Evolutionary conservation across 345 rosid species (phyloP).

Genomic region (Kandelia obovata): DNA sequence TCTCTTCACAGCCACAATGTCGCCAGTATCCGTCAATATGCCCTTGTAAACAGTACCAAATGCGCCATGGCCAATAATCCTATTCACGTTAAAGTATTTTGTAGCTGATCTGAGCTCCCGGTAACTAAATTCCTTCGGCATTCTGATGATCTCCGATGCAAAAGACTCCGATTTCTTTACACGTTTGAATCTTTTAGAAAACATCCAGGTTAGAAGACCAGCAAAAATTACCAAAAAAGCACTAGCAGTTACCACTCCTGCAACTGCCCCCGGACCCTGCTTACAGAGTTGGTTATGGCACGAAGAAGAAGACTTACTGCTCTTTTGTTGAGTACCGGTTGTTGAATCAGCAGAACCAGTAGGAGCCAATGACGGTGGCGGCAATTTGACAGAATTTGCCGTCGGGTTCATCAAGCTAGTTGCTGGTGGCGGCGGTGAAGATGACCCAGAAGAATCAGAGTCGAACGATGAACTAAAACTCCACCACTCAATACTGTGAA

Average conservation of each 20-base stretch:
- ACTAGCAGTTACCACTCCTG: constrained; percentile 90
- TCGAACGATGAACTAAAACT: constrained; percentile 75
- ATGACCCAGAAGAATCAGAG: constrained; percentile 31
- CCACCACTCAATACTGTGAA: constrained; percentile 95
- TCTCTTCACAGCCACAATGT: constrained; percentile 78
- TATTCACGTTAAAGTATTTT: constrained; percentile 54
- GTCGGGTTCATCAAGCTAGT: constrained; percentile 60
- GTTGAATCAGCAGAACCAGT: constrained; percentile 20
- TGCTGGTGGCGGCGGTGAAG: constrained; percentile 64
- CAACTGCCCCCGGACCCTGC: constrained; percentile 87
- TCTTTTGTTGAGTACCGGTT: constrained; percentile 34
- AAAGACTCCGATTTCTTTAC: constrained; percentile 56
- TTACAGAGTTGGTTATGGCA: constrained; percentile 85
- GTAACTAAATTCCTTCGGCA: constrained; percentile 86
- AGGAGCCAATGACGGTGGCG: constrained; percentile 65
- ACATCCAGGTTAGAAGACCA: constrained; percentile 66
- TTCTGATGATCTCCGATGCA: constrained; percentile 71
- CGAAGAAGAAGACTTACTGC: constrained; percentile 41
- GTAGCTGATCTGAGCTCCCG: constrained; percentile 86
- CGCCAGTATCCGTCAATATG: constrained; percentile 58
- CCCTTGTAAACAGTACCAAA: constrained; percentile 95
- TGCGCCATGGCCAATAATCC: constrained; percentile 88
- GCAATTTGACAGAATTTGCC: constrained; percentile 56
- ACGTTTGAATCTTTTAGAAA: constrained; percentile 53
- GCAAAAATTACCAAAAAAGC: constrained; percentile 82